A percentile compares a stretch with the other conserved stretches of the same genome.
Conservation (phyloP, 208 protist species). For the Trypanosoma boissoni region DNA sequence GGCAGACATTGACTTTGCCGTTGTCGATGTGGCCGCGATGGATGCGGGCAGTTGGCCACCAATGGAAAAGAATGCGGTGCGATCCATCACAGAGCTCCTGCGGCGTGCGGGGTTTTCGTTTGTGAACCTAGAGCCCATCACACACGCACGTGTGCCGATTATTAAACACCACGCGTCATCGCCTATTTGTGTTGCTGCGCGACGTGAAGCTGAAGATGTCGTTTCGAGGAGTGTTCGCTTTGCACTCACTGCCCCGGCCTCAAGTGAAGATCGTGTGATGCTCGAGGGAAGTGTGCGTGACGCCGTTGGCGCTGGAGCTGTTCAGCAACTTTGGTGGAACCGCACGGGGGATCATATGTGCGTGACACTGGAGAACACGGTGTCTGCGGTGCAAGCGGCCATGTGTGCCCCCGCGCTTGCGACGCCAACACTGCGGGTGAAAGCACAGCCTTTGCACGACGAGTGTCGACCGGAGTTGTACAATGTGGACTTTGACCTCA, state of each 20-base stretch:
- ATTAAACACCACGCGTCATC: constrained; percentile 89
- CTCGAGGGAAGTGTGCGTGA: constrained; percentile 72
- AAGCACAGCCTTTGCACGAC: constrained; percentile 77
- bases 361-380: constrained; percentile 64
- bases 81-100: constrained; percentile 79
- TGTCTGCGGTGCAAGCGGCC: constrained; percentile 54
- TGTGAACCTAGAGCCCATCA: constrained; percentile 81
- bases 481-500: constrained; percentile 89
- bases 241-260: constrained; percentile 45
- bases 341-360: constrained; percentile 61
- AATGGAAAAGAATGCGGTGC: constrained; percentile 76
- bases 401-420: constrained; percentile 49
- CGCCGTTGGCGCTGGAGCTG: constrained; percentile 37
- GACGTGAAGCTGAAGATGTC: constrained; percentile 60
- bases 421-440: constrained; percentile 45
- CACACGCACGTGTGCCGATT: constrained; percentile 84
- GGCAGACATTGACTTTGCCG: constrained; percentile 88
- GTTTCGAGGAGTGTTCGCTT: constrained; percentile 73
- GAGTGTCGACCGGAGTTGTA: constrained; percentile 82
- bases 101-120: constrained; percentile 81
- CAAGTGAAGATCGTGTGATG: constrained; percentile 55
- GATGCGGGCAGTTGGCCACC: constrained; percentile 73
- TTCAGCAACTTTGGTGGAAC: constrained; percentile 90
- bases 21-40: constrained; percentile 72
- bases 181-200: constrained; percentile 40